phyloP scores from a whole-genome alignment of 441 rosid genomes.

The Pelargonium cotyledonis region DNA sequence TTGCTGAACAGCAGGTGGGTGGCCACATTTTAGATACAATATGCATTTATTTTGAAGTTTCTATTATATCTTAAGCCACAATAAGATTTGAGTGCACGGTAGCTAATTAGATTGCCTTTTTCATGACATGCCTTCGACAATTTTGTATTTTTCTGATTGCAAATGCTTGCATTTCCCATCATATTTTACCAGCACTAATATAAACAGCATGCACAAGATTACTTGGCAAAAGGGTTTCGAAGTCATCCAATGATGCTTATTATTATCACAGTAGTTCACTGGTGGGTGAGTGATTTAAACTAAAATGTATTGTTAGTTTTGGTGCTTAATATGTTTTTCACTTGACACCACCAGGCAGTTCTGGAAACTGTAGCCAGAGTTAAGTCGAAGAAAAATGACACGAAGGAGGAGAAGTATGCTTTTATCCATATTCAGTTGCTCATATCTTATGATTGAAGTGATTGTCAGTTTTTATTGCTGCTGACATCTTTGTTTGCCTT shows the following conservation, averaged over 20 bases:
- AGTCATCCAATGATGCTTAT: background rate
- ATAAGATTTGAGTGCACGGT: too few relatives aligned
- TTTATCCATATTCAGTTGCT: constrained; percentile 9
- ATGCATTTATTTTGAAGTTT: too few relatives aligned
- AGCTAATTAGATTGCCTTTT: background rate
- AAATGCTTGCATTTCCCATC: background rate
- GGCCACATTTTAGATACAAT: background rate
- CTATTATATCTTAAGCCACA: too few relatives aligned
- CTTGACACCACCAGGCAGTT: constrained; percentile 62
- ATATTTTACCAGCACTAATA: background rate
- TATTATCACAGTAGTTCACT: background rate
- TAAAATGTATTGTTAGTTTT: background rate
- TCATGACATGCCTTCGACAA: background rate
- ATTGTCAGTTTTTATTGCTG: background rate
- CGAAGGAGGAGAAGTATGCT: constrained; percentile 78
- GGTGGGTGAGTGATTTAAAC: background rate
- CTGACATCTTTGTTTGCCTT: constrained; percentile 1
- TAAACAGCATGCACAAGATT: background rate
- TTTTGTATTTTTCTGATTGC: background rate
- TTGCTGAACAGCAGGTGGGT: constrained; percentile 86
- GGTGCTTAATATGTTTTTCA: constrained; percentile 9
- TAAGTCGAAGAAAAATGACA: constrained; percentile 81
- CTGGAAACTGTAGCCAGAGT: constrained; percentile 93
- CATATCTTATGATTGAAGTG: background rate
- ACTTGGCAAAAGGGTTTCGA: background rate